Evolutionary conservation across 2,329 filamentous ascomycete species (phyloP).

Genomic region (Apiospora kogelbergensis): DNA sequence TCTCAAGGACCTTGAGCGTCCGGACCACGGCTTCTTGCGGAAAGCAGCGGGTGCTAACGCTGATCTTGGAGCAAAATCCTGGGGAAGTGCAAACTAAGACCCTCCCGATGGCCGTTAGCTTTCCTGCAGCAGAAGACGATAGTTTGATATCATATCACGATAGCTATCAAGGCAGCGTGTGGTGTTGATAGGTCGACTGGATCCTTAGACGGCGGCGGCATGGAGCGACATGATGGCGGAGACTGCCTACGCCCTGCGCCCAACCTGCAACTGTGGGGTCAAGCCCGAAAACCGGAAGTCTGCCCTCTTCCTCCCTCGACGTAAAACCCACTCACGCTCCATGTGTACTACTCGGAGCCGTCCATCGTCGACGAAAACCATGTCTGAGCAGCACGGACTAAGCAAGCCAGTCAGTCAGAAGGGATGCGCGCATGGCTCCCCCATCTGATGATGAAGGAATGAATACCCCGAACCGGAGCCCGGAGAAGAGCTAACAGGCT

Average conservation of each 20-base stretch:
- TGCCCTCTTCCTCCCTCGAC: background rate
- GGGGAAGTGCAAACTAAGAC: constrained; percentile 2
- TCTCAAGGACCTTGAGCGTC: background rate
- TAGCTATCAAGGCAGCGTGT: background rate
- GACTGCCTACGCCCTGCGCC: background rate
- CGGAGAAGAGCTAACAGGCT: background rate
- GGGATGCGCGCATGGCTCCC: background rate
- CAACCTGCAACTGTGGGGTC: background rate
- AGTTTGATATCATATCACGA: background rate
- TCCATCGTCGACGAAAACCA: background rate
- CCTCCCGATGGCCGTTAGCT: background rate
- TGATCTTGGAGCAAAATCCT: background rate
- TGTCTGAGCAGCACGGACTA: background rate
- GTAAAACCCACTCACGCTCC: background rate
- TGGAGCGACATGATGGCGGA: background rate
- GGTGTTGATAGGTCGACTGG: background rate
- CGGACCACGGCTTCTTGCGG: background rate
- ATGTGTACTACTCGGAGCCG: background rate
- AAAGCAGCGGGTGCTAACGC: constrained; percentile 1
- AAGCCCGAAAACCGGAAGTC: background rate
- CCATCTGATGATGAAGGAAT: background rate
- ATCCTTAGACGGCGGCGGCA: background rate
- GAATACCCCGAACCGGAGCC: background rate
- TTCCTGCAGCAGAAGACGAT: background rate
- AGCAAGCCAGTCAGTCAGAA: background rate